Base-by-base conservation (phyloP, 805 yeast species). In the Nakazawaea ernobii region DNA sequence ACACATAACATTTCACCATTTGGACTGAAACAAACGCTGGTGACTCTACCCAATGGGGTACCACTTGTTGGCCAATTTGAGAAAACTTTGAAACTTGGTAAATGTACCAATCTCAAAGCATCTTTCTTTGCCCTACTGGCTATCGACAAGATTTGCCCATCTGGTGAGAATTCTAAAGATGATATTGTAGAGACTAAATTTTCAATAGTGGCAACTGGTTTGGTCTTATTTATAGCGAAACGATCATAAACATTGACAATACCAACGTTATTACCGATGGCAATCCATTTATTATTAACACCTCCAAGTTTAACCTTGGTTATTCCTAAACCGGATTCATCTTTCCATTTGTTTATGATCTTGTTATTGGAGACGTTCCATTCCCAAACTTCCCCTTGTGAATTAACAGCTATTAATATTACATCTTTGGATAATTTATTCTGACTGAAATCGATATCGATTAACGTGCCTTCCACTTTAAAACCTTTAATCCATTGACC, bases 11-110 rank as follows among this genome's bases (percentile, higher is more conserved):
- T 79, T 65, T 88, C 94, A 50, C 82, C 80, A 52, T 79, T 79
- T 27, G 94, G 89, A 38, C 95, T 81, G 65, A 92, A 92, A 13
- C 80, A 77, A 2, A 81, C 84, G 14, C 82, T 66, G 0, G 97
- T 87, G 32, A 94, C 97, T 55, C 84, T 81, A n/a, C 99, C 99
- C 55, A 94, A 74, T 9, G 99, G 98, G 0, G 99, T 92, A 6
- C 90, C 90, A 45, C 92, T 82, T 1, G 98, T 94, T 14, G 99
- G 99, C 99, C 99, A 94, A 70, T 94, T 94, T 42, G 82, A 74
- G 67, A 82, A 94, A 6, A 88, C 96, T 15, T 87, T 78, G 53
- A 92, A 88, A 26, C 86, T 76, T 20, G 97, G 96, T 49, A 92
- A 66, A 61, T 94, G 98, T 10, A 89, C 91, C 53, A 94, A 63